Percentiles rank a stretch among this genome's conserved stretches.
These are phyloP conservation scores for Paraconiothyrium brasiliense DNA, from an alignment of 2,329 filamentous ascomycete species.

Conservation along the genomic window DNA sequence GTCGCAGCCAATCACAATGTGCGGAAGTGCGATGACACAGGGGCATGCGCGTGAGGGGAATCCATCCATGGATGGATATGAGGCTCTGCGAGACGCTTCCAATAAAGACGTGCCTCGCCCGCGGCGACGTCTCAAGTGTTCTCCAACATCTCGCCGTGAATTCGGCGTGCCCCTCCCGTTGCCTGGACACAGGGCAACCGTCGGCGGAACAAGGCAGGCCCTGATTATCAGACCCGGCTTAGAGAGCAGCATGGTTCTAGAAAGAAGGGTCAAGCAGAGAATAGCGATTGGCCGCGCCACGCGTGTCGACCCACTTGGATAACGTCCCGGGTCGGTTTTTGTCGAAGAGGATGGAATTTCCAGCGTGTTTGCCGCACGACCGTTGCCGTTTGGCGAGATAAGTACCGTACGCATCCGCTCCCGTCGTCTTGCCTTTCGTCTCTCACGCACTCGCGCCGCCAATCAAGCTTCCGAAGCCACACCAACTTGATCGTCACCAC, in stretches of 20 bases:
- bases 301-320: slow-evolving; percentile 23
- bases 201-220: slow-evolving; percentile 8
- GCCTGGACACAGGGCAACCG: background rate
- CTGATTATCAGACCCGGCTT: slow-evolving; percentile 16
- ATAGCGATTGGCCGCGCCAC: slow-evolving; percentile 10
- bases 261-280: slow-evolving; percentile 8
- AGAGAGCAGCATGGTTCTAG: slow-evolving; percentile 29
- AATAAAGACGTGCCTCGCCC: background rate
- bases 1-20: slow-evolving; percentile 30
- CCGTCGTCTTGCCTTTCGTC: slow-evolving; percentile 17
- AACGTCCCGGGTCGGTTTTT: slow-evolving; percentile 15
- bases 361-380: slow-evolving; percentile 1
- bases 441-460: slow-evolving; percentile 13
- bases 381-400: background rate
- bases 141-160: too few relatives aligned
- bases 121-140: background rate
- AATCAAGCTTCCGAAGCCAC: slow-evolving; percentile 22
- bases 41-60: slow-evolving; percentile 13
- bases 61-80: background rate
- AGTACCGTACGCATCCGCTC: background rate
- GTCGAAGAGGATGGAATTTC: slow-evolving; percentile 15
- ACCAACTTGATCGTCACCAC: background rate
- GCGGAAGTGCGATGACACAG: slow-evolving; percentile 26
- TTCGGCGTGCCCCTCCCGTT: background rate
- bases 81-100: slow-evolving; percentile 14